phyloP scores from a whole-genome alignment of 1,139 yeast species.

The Pichia cactophila region DNA sequence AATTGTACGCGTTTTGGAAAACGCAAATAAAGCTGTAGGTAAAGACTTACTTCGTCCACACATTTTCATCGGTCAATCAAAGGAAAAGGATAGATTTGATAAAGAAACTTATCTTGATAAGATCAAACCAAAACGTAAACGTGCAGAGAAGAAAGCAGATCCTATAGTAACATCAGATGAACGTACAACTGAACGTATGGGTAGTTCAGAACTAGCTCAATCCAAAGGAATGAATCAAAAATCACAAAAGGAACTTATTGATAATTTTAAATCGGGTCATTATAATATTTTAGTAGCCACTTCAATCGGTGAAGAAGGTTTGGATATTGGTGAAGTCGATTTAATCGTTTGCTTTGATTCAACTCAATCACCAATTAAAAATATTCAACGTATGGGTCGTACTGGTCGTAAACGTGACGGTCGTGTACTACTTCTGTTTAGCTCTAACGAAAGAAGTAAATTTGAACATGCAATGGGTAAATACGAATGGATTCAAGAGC shows the following conservation, averaged over 20 bases:
- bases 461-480: conserved; percentile 82
- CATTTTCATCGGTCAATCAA: conserved; percentile 82
- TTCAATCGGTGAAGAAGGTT: conserved; percentile 96
- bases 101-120: conserved; percentile 40
- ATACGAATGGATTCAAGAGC: conserved; percentile 69
- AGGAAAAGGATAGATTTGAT: conserved; percentile 55
- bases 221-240: conserved; percentile 62
- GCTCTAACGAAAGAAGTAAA: conserved; percentile 71
- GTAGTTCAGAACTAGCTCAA: conserved; percentile 50
- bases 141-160: conserved; percentile 23
- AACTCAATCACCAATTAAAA: conserved; percentile 87
- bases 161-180: conserved; percentile 24
- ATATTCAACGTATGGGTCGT: conserved; percentile 94
- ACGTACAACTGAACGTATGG: conserved; percentile 21
- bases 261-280: conserved; percentile 61
- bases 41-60: conserved; percentile 51
- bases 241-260: conserved; percentile 63
- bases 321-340: conserved; percentile 97
- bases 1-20: conserved; percentile 62
- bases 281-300: conserved; percentile 87
- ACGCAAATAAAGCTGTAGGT: conserved; percentile 17
- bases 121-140: conserved; percentile 32
- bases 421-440: conserved; percentile 64
- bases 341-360: conserved; percentile 88
- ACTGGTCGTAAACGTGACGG: conserved; percentile 96